These are phyloP conservation scores for Aspergillus thermomutatus DNA, from an alignment of 2,329 filamentous ascomycete genomes.

Conservation along the genomic window DNA sequence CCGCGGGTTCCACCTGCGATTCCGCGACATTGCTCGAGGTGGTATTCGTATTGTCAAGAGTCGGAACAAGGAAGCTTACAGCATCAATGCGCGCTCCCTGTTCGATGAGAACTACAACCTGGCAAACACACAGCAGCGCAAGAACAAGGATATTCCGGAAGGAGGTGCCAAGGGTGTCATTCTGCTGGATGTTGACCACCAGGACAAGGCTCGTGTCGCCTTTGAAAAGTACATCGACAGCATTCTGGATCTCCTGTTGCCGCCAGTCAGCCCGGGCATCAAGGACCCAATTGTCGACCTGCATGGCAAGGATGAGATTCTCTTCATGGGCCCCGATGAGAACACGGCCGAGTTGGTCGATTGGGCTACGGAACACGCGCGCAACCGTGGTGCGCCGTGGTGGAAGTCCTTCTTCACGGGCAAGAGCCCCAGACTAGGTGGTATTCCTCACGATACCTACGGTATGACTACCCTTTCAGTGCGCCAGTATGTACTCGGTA, in stretches of 20 bases:
- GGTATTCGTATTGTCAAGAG: conserved; percentile 99
- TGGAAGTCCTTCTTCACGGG: conserved; percentile 99
- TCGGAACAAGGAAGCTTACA: conserved; percentile 89
- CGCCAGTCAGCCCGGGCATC: conserved; percentile 88
- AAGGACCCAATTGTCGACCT: conserved; percentile 98
- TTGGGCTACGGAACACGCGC: conserved; percentile 97
- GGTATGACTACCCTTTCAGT: conserved; percentile 98
- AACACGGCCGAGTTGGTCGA: conserved; percentile 96
- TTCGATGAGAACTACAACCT: conserved; percentile 99
- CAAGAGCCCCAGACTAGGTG: conserved; percentile 92
- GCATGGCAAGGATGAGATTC: conserved; percentile 90
- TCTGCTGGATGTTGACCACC: conserved; percentile 86
- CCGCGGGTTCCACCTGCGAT: conserved; percentile 93
- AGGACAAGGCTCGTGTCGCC: conserved; percentile 85
- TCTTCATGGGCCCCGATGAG: conserved; percentile 98
- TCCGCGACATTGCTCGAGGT: conserved; percentile 93
- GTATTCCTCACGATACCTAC: conserved; percentile 93
- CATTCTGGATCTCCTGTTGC: conserved; percentile 89
- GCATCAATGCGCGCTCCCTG: conserved; percentile 91
- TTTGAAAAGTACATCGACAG: conserved; percentile 99
- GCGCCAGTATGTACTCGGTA: conserved; percentile 90
- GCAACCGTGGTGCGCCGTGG: conserved; percentile 83
- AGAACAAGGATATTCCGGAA: conserved; percentile 99
- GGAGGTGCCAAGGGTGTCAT: conserved; percentile 98
- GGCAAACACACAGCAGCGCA: conserved; percentile 96